Evolutionary conservation across 2,329 filamentous ascomycete species (phyloP).

Genomic region (Helminthosporium solani): DNA sequence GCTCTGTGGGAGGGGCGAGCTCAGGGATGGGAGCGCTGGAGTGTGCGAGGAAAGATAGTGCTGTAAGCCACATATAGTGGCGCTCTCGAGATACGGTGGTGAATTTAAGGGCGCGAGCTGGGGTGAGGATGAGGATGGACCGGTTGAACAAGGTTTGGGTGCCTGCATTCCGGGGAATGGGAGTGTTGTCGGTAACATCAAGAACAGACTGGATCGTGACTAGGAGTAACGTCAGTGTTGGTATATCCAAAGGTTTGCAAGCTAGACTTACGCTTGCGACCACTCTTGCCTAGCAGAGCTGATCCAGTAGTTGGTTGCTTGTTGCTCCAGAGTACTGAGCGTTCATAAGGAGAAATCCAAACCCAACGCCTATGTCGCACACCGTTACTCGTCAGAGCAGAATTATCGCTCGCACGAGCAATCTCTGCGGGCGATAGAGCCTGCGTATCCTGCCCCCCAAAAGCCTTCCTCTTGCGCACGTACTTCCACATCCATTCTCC

Average conservation of each 20-base stretch:
- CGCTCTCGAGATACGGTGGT: conserved; percentile 80
- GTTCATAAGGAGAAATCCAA: conserved; percentile 95
- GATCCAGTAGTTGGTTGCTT: conserved; percentile 89
- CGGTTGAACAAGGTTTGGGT: conserved; percentile 71
- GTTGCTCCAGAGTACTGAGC: conserved; percentile 96
- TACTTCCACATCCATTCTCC: conserved; percentile 98
- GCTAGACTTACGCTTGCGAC: conserved; percentile 78
- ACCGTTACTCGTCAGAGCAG: conserved; percentile 66
- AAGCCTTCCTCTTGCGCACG: conserved; percentile 82
- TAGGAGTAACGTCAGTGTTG: conserved; percentile 42
- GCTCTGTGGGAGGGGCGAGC: conserved; percentile 46
- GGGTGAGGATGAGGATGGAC: conserved; percentile 92
- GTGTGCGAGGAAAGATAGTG: conserved; percentile 90
- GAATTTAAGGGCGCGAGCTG: conserved; percentile 91
- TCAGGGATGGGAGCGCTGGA: conserved; percentile 80
- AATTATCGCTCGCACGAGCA: conserved; percentile 56
- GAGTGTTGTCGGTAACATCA: conserved; percentile 93
- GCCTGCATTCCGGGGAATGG: conserved; percentile 69
- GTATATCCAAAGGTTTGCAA: not conserved
- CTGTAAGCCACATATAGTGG: conserved; percentile 93
- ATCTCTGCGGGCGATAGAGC: conserved; percentile 53
- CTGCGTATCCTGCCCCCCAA: conserved; percentile 68
- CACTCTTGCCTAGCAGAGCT: conserved; percentile 89
- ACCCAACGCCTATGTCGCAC: conserved; percentile 94
- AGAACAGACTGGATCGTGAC: conserved; percentile 94